A percentile compares a stretch with the other conserved stretches of the same genome.
These are phyloP conservation scores for Kuraishia ogatae DNA, from an alignment of 805 yeast genomes.

Conservation along the genomic window DNA sequence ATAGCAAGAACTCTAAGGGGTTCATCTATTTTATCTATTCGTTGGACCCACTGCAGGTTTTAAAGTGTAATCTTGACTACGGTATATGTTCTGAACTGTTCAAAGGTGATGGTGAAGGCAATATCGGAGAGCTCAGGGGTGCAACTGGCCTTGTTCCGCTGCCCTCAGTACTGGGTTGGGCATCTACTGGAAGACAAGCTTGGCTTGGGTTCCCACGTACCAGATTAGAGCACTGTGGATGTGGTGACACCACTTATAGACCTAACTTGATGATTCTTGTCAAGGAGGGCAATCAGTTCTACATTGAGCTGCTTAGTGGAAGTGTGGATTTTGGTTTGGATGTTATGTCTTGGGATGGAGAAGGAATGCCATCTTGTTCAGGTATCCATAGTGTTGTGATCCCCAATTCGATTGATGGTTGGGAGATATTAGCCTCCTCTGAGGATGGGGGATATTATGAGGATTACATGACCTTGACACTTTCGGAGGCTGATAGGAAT, in stretches of 20 bases:
- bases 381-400: background rate
- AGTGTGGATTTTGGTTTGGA: slow-evolving; percentile 26
- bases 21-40: slow-evolving; percentile 9
- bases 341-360: slow-evolving; percentile 26
- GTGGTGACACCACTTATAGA: slow-evolving; percentile 28
- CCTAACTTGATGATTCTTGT: slow-evolving; percentile 25
- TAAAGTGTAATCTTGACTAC: slow-evolving; percentile 10
- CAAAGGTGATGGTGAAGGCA: background rate
- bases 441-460: slow-evolving; percentile 13
- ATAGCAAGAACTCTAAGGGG: slow-evolving; percentile 4
- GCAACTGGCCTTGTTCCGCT: slow-evolving; percentile 5
- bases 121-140: slow-evolving; percentile 5
- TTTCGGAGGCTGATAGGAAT: slow-evolving; percentile 28
- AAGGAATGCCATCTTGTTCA: slow-evolving; percentile 34
- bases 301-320: slow-evolving; percentile 19
- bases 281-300: slow-evolving; percentile 12
- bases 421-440: slow-evolving; percentile 19
- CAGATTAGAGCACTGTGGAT: slow-evolving; percentile 28
- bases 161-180: slow-evolving; percentile 3
- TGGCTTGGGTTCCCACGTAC: slow-evolving; percentile 32
- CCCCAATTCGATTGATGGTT: slow-evolving; percentile 30
- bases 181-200: slow-evolving; percentile 14
- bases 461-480: slow-evolving; percentile 25
- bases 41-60: slow-evolving; percentile 8
- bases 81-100: slow-evolving; percentile 7